Percentiles rank a stretch among this genome's conserved stretches.
Evolutionary conservation across 2,329 filamentous ascomycete species (phyloP).

Genomic region (Mycosphaerella sp.): DNA sequence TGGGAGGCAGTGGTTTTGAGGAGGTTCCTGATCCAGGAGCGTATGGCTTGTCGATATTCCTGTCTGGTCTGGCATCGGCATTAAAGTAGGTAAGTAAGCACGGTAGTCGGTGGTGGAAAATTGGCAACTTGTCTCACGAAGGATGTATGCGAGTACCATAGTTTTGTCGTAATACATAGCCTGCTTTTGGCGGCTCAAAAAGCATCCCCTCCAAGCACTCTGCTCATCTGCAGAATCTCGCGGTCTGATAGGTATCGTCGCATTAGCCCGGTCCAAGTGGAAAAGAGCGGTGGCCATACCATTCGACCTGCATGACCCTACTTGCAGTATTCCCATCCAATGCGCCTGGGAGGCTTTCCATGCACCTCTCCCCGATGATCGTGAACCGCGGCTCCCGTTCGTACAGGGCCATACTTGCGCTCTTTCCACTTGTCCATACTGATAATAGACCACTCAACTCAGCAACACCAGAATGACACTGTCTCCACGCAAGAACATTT

Average conservation of each 20-base stretch:
- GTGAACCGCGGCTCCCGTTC: no score
- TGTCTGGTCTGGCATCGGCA: conserved; percentile 64
- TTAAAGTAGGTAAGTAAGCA: conserved; percentile 31
- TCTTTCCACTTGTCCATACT: neutral
- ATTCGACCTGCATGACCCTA: conserved; percentile 1
- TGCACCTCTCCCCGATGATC: neutral
- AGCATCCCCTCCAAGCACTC: conserved; percentile 3
- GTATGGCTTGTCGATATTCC: conserved; percentile 76
- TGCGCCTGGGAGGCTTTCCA: conserved; percentile 3
- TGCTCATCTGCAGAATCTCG: conserved; percentile 3
- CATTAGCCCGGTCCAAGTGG: conserved; percentile 2
- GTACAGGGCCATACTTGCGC: no score
- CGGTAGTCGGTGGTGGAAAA: neutral
- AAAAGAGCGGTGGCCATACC: conserved; percentile 1
- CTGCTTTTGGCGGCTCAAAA: conserved; percentile 7
- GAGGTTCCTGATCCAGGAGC: conserved; percentile 68
- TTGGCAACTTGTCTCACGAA: neutral
- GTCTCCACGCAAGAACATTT: conserved; percentile 89
- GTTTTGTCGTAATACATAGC: conserved; percentile 17
- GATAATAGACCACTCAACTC: conserved; percentile 41
- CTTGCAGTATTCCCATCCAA: neutral
- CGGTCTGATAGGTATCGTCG: neutral
- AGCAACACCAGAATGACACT: conserved; percentile 81
- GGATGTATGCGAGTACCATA: conserved; percentile 11
- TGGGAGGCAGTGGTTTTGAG: conserved; percentile 67